A percentile compares a stretch with the other conserved stretches of the same genome.
These are phyloP conservation scores for Mortierella alpina DNA, from an alignment of 192 early-diverging fungal genomes.

Conservation along the genomic window DNA sequence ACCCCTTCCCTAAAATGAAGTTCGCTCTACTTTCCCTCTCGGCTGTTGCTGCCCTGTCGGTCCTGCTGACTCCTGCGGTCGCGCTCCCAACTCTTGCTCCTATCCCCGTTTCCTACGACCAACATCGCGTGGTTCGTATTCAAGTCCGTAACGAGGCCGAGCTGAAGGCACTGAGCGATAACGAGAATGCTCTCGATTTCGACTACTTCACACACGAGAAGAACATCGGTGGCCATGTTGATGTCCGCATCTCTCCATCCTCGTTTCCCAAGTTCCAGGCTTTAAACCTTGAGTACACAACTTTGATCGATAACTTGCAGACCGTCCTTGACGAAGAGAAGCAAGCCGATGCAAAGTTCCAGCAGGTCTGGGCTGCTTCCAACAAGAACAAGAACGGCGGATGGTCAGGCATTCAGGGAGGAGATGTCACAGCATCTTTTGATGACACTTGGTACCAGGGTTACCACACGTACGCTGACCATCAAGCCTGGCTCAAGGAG, in stretches of 20 bases:
- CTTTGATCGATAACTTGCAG: slow-evolving; percentile 59
- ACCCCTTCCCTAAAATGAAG: slow-evolving; percentile 15
- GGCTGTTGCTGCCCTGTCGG: slow-evolving; percentile 32
- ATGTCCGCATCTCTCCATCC: slow-evolving; percentile 43
- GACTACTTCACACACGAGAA: slow-evolving; percentile 52
- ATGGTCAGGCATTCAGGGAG: slow-evolving; percentile 4
- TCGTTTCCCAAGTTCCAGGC: slow-evolving; percentile 40
- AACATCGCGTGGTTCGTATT: slow-evolving; percentile 58
- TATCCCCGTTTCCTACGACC: slow-evolving; percentile 26
- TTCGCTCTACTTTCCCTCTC: slow-evolving; percentile 32
- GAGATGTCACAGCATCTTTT: slow-evolving; percentile 17
- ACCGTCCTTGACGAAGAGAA: slow-evolving; percentile 57
- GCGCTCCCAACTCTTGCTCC: background rate
- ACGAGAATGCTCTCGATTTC: slow-evolving; percentile 12
- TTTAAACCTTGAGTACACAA: slow-evolving; percentile 39
- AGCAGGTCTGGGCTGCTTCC: slow-evolving; percentile 11
- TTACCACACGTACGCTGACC: slow-evolving; percentile 43
- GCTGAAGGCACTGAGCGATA: slow-evolving; percentile 30
- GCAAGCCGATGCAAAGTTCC: slow-evolving; percentile 19
- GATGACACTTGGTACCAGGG: slow-evolving; percentile 40
- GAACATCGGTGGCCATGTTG: slow-evolving; percentile 42
- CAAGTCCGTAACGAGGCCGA: slow-evolving; percentile 28
- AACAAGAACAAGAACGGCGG: slow-evolving; percentile 19
- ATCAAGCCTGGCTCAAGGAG: slow-evolving; percentile 28
- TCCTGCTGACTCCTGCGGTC: slow-evolving; percentile 11